These are phyloP conservation scores for Pichia sp. DNA, from an alignment of 1,139 yeast genomes.

Conservation along the genomic window DNA sequence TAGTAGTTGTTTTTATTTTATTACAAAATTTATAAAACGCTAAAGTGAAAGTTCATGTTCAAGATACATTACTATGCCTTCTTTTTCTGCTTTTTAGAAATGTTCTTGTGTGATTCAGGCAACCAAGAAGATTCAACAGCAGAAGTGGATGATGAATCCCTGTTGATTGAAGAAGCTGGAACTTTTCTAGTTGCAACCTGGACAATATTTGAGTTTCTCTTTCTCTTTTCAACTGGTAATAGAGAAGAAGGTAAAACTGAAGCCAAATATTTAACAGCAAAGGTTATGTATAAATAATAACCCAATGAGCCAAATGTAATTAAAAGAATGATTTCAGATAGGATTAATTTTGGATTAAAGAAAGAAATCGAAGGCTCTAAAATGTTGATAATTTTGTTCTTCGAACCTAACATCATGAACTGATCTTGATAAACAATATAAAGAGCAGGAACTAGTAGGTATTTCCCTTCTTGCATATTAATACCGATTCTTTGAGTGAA, in stretches of 20 bases:
- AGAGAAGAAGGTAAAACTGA: slow-evolving; percentile 28
- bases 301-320: slow-evolving; percentile 45
- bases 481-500: slow-evolving; percentile 53
- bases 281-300: slow-evolving; percentile 41
- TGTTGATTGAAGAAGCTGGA: not conserved
- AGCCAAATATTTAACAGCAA: slow-evolving; percentile 39
- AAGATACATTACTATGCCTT: slow-evolving; percentile 5
- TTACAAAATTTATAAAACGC: not conserved
- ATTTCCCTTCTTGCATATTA: slow-evolving; percentile 52
- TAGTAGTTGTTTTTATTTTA: not conserved
- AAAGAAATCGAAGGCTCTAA: slow-evolving; percentile 62
- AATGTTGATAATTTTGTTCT: slow-evolving; percentile 52
- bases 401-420: slow-evolving; percentile 51
- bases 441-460: slow-evolving; percentile 55
- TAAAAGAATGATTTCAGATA: slow-evolving; percentile 51
- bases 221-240: slow-evolving; percentile 35
- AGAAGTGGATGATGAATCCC: slow-evolving; percentile 20
- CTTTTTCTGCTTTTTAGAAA: slow-evolving; percentile 14
- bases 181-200: slow-evolving; percentile 11
- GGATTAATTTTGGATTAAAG: slow-evolving; percentile 65
- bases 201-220: slow-evolving; percentile 33
- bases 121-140: slow-evolving; percentile 52
- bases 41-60: too few relatives aligned
- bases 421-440: slow-evolving; percentile 48
- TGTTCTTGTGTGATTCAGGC: slow-evolving; percentile 40